Conservation (phyloP, 805 yeast genomes). For the Yarrowia deformans region DNA sequence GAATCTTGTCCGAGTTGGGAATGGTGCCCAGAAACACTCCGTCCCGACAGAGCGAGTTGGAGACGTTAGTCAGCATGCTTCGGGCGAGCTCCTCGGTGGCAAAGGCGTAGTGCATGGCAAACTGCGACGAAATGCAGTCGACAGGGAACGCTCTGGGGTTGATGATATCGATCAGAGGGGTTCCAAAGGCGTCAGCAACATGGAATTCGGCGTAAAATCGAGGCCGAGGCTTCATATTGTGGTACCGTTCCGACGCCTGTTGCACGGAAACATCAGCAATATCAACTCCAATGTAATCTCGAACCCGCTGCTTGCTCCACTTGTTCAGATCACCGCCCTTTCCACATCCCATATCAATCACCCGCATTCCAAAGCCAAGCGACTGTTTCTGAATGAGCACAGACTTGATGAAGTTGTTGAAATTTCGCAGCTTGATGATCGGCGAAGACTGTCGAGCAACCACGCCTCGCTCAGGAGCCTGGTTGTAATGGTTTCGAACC, state of each 20-base stretch:
- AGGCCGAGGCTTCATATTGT: conserved; percentile 56
- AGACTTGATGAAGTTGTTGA: conserved; percentile 91
- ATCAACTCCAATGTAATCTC: conserved; percentile 88
- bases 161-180: conserved; percentile 70
- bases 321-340: conserved; percentile 97
- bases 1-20: conserved; percentile 87
- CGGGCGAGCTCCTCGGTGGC: conserved; percentile 82
- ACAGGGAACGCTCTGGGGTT: conserved; percentile 81
- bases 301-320: conserved; percentile 76
- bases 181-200: conserved; percentile 90
- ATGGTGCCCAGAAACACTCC: conserved; percentile 94
- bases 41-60: conserved; percentile 76
- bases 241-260: conserved; percentile 83
- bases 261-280: conserved; percentile 85
- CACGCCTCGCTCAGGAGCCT: conserved; percentile 70
- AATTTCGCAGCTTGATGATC: conserved; percentile 82
- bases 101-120: conserved; percentile 94
- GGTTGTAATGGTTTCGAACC: conserved; percentile 85
- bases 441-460: conserved; percentile 76
- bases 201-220: conserved; percentile 84
- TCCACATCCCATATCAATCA: conserved; percentile 92
- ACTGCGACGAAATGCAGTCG: conserved; percentile 88
- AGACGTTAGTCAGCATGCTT: conserved; percentile 73
- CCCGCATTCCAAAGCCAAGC: conserved; percentile 56
- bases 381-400: conserved; percentile 78